Base-by-base conservation (phyloP, 441 rosid genomes). In the Erodium texanum region DNA sequence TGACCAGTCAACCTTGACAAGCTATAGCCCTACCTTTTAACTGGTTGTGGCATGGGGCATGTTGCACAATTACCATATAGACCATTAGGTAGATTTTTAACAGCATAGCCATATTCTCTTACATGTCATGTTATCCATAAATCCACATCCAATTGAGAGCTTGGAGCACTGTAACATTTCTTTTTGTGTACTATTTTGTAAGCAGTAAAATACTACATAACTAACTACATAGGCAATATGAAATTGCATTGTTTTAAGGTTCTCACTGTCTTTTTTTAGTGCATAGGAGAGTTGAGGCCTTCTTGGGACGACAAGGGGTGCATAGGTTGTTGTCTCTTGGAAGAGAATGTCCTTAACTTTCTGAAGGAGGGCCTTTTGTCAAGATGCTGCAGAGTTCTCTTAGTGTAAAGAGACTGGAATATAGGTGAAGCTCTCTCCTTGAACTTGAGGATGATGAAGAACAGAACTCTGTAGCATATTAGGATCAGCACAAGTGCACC, bases 401-500 rank as follows among this genome's bases (percentile, higher is more conserved):
- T 78, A 62, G 82, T 70, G 72, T 82, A 87, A 18, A 94, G 63
- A 7, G 83, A 70, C 71, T 76, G 82, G 43, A 92, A 75, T 14
- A 82, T 64, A 22, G 98, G 96, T 19, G 74, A 82, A 68, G 92
- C 97, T 78, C 80, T 82, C 78, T 94, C 99, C 76, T 84, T 89
- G 43, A 88, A 77, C 89, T 91, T 91, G 68, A 92, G 87, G 4
- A 89, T 85, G 19, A 79, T 43, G 73, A 89, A 91, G 83, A 94
- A 94, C 24, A 92, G 74, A 70, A 89, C 43, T 41, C 98, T 81
- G 43, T 85, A 89, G 32, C 83, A 62, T 10, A 94, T 62, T 8
- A 94, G 93, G 65, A 92, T 94, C 16, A 79, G 75, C n/a, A 75
- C 80, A 29, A 94, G 68, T 14, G 82, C 87, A 0, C 86, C 70